These are phyloP conservation scores for Pythium inflatum DNA, from an alignment of 352 stramenopile species.

Conservation along the genomic window DNA sequence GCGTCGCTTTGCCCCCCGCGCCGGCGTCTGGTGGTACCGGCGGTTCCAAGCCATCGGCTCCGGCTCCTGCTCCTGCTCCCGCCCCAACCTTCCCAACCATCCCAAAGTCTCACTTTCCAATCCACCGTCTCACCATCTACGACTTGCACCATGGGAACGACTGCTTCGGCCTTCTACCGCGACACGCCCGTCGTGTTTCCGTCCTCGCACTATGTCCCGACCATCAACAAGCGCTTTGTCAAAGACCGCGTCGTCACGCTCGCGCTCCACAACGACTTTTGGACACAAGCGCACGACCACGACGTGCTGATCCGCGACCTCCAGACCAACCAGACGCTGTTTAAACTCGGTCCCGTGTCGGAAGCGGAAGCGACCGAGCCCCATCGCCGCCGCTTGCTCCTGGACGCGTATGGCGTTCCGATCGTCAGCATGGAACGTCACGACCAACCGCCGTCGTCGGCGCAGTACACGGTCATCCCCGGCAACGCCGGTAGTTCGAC, in stretches of 20 bases:
- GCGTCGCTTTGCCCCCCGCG: not conserved
- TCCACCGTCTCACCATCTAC: not conserved
- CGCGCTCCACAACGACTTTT: slow-evolving; percentile 21
- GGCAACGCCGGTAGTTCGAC: slow-evolving; percentile 2
- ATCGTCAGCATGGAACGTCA: slow-evolving; percentile 20
- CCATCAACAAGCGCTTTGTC: slow-evolving; percentile 27
- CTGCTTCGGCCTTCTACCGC: not conserved
- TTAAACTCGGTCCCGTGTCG: slow-evolving; percentile 12
- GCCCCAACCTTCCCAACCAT: too few relatives aligned
- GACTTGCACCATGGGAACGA: slow-evolving; percentile 11
- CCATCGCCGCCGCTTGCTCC: slow-evolving; percentile 9
- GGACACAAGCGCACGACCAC: slow-evolving; percentile 14
- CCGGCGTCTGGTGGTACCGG: not conserved
- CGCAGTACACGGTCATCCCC: slow-evolving; percentile 24
- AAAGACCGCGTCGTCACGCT: slow-evolving; percentile 22
- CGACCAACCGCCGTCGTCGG: not conserved
- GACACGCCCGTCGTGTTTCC: slow-evolving; percentile 1
- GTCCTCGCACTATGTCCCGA: slow-evolving; percentile 12
- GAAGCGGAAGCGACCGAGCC: not conserved
- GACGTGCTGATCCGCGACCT: slow-evolving; percentile 18
- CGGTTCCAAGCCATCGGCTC: not conserved
- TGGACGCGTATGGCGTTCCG: slow-evolving; percentile 28
- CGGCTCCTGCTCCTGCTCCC: not conserved
- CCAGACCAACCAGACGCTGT: slow-evolving; percentile 8
- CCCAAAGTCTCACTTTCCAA: not conserved